Percentiles rank a stretch among this genome's conserved stretches.
phyloP scores from a whole-genome alignment of 805 yeast genomes.

The Sungouiella thailandica region DNA sequence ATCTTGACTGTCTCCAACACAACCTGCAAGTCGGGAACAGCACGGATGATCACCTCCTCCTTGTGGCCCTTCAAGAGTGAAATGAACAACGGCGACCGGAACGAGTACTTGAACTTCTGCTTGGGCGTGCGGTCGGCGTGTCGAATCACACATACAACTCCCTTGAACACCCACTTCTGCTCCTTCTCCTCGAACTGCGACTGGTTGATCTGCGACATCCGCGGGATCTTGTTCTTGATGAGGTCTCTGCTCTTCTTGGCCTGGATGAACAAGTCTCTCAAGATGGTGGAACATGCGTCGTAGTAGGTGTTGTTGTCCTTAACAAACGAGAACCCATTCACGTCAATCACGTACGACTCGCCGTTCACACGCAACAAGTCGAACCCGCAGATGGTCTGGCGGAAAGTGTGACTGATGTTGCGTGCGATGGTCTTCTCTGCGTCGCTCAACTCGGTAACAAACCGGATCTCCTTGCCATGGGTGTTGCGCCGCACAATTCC shows the following conservation, averaged over 20 bases:
- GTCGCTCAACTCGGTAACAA: constrained; percentile 70
- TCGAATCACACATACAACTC: constrained; percentile 83
- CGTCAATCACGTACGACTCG: constrained; percentile 89
- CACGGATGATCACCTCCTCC: constrained; percentile 93
- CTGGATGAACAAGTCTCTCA: constrained; percentile 67
- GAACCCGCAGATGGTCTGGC: constrained; percentile 96
- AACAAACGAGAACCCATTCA: constrained; percentile 96
- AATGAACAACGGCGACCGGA: constrained; percentile 80
- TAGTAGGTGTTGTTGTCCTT: constrained; percentile 86
- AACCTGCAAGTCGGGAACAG: constrained; percentile 76
- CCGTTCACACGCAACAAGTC: constrained; percentile 89
- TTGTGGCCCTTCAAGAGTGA: constrained; percentile 88
- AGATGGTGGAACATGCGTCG: constrained; percentile 72
- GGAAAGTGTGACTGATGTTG: constrained; percentile 67
- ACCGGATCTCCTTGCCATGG: constrained; percentile 94
- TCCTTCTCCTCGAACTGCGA: constrained; percentile 51
- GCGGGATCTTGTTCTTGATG: constrained; percentile 34
- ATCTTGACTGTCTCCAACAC: constrained; percentile 79
- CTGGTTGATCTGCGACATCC: constrained; percentile 29
- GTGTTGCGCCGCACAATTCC: constrained; percentile 97
- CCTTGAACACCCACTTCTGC: constrained; percentile 96
- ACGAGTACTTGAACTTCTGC: constrained; percentile 94
- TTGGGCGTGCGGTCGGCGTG: constrained; percentile 99
- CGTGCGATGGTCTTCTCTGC: constrained; percentile 80
- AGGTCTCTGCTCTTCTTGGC: constrained; percentile 40